Percentiles rank a stretch among this genome's conserved stretches.
Evolutionary conservation across 1,284 basidiomycete species (phyloP).

Genomic region (Phellinidium pouzarii): DNA sequence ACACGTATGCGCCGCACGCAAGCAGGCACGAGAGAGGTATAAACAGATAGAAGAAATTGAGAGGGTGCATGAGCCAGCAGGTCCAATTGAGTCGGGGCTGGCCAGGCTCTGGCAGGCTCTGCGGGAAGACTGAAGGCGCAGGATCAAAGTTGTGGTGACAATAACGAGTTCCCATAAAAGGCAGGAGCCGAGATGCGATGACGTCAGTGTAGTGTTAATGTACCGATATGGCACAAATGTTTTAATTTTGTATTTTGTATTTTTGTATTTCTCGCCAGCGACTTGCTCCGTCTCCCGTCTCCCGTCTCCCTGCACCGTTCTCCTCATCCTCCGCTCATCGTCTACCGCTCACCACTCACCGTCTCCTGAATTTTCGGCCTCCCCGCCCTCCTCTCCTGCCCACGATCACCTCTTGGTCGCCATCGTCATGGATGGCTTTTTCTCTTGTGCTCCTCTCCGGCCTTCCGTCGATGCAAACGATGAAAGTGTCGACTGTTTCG

Average conservation of each 20-base stretch:
- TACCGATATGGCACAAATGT: not conserved
- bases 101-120: too few species aligned
- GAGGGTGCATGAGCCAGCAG: too few species aligned
- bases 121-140: not conserved
- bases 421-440: conserved; percentile 20
- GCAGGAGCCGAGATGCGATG: not conserved
- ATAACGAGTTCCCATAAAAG: not conserved
- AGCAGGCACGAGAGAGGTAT: too few species aligned
- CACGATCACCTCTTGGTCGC: conserved; percentile 8
- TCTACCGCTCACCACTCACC: not conserved
- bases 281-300: not conserved
- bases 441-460: conserved; percentile 15
- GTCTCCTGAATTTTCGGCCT: not conserved
- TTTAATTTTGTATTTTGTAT: not conserved
- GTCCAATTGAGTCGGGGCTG: too few species aligned
- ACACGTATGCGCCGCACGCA: too few species aligned
- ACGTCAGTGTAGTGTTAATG: not conserved
- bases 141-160: not conserved
- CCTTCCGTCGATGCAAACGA: conserved; percentile 8
- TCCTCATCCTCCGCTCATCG: not conserved
- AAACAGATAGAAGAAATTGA: too few species aligned
- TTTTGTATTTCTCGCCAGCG: not conserved
- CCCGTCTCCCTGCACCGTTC: not conserved
- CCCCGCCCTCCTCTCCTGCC: conserved; percentile 6
- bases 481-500: conserved; percentile 22